A percentile compares a stretch with the other conserved stretches of the same genome.
Evolutionary conservation across 2,329 filamentous ascomycete genomes (phyloP).

Genomic region (Orbilia oligospora): DNA sequence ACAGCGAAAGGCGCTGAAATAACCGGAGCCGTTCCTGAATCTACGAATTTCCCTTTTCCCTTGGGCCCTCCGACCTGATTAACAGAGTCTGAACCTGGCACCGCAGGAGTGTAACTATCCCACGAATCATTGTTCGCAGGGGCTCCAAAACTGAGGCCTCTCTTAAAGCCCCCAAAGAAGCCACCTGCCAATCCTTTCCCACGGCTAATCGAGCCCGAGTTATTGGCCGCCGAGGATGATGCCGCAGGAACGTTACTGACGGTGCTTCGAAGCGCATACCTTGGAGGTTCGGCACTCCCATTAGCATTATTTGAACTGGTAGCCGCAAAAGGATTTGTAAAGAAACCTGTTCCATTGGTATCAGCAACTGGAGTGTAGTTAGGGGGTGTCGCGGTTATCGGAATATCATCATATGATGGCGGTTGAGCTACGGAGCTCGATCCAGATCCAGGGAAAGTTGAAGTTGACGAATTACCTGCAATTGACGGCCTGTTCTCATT

Average conservation of each 20-base stretch:
- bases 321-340: conserved; percentile 29
- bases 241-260: conserved; percentile 5
- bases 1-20: conserved; percentile 39
- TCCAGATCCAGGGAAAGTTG: conserved; percentile 14
- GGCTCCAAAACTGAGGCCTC: conserved; percentile 8
- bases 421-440: conserved; percentile 28
- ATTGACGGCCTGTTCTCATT: conserved; percentile 24
- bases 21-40: background rate
- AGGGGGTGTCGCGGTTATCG: conserved; percentile 45
- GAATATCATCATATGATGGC: conserved; percentile 51
- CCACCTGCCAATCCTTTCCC: conserved; percentile 15
- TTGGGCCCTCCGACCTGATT: conserved; percentile 25
- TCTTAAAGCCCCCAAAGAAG: conserved; percentile 49
- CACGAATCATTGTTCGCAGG: conserved; percentile 20
- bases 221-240: conserved; percentile 5
- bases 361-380: conserved; percentile 44
- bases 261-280: conserved; percentile 25
- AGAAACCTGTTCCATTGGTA: conserved; percentile 25
- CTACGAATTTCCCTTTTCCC: conserved; percentile 52
- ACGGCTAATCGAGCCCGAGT: conserved; percentile 22
- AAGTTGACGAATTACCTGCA: conserved; percentile 33
- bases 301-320: conserved; percentile 1
- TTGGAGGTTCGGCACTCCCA: conserved; percentile 28
- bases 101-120: background rate
- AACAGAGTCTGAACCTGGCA: conserved; percentile 13